Conservation (phyloP, 208 protist genomes). For the Naegleria fowleri region DNA sequence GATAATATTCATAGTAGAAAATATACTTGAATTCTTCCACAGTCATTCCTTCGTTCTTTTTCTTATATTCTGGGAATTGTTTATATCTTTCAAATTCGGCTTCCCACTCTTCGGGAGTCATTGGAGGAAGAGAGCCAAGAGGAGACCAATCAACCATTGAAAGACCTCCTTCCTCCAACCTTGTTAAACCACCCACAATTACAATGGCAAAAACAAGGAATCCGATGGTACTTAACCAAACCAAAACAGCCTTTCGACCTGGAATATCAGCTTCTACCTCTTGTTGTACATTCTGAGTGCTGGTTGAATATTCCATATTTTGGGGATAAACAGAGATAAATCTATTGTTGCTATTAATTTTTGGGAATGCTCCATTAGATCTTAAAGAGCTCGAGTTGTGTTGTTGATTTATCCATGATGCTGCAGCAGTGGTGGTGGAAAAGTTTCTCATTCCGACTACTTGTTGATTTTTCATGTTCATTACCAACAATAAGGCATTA, state of each 20-base stretch:
- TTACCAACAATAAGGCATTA: neutral
- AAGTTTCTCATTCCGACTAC: neutral
- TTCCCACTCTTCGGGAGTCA: conserved; percentile 82
- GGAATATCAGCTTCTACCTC: neutral
- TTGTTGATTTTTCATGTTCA: neutral
- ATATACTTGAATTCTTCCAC: conserved; percentile 91
- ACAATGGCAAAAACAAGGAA: conserved; percentile 78
- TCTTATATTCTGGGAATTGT: conserved; percentile 87
- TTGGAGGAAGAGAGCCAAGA: conserved; percentile 71
- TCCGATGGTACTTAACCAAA: conserved; percentile 75
- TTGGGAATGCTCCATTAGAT: neutral
- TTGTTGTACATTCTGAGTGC: neutral
- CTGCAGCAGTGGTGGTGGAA: neutral
- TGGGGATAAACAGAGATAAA: neutral
- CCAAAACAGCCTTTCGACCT: conserved; percentile 50
- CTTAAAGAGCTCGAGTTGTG: neutral
- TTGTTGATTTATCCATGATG: neutral
- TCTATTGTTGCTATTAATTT: neutral
- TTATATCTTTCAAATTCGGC: conserved; percentile 91
- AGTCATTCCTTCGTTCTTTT: conserved; percentile 77
- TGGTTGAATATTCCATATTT: neutral
- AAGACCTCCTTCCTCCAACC: conserved; percentile 84
- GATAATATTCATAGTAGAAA: conserved; percentile 92
- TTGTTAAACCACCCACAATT: conserved; percentile 83
- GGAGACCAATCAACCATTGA: conserved; percentile 89